Base-by-base conservation (phyloP, 2,329 filamentous ascomycete genomes). In the Diaporthe batatas region DNA sequence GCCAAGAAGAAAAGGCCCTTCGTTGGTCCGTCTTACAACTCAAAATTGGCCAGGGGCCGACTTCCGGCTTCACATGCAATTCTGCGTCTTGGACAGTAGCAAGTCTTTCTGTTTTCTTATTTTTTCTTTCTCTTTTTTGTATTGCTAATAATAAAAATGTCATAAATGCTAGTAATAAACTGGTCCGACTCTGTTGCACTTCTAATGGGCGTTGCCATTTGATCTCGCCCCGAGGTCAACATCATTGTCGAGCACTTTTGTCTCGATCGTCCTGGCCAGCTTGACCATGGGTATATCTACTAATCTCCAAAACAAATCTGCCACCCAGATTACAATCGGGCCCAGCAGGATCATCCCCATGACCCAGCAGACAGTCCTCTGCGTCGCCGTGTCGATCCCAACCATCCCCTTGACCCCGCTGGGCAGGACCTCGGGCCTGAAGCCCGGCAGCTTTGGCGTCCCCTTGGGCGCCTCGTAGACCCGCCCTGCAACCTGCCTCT, bases 231-330 rank as follows among this genome's bases (percentile, higher is more conserved):
- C 74, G 21, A 74, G 42, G 44, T 73, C 75, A 68, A 74, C 71
- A 12, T 71, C 71, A 57, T 42, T 55, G 21, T 75, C 72, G n/a
- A 71, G 44, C 67, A 74, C 49, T 32, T 62, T 65, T 29, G 49
- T 73, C 71, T 82, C 81, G 29, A 81, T 34, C 65, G 73, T 77
- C 55, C 78, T 77, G 6, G 79, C 80, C 51, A 80, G 49, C 18
- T 44, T 73, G 54, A 81, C 78, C 58, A 81, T 77, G 14, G 78
- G 79, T 82, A 77, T 85, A 83, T 91, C 90, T 7, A 91, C 83
- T 1, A 80, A 80, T 36, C 89, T 83, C 87, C 88, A 91, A 76
- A 91, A 91, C 4, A 91, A 72, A 78, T 91, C 90, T 1, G 87
- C 86, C 6, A 84, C 82, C 85, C 88, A 91, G 7, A 91, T 81